A percentile compares a stretch with the other conserved stretches of the same genome.
Evolutionary conservation across 2,329 filamentous ascomycete genomes (phyloP).

Genomic region (Penicillium polonicum): DNA sequence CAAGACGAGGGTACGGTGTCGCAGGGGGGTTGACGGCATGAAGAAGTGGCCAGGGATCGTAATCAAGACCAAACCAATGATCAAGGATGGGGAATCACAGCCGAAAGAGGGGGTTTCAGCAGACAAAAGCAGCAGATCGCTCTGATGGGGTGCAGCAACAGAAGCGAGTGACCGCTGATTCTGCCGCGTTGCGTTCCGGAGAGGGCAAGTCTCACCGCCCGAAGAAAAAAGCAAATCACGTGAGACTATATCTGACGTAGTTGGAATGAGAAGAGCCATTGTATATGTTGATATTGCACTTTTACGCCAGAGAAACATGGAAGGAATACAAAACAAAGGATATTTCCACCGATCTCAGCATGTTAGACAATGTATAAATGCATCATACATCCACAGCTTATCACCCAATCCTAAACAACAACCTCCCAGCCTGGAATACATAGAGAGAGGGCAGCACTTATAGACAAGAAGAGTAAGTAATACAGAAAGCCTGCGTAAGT

Average conservation of each 20-base stretch:
- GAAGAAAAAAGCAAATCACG: constrained; percentile 23
- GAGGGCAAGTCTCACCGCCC: constrained; percentile 24
- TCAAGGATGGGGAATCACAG: constrained; percentile 16
- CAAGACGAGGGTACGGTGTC: constrained; percentile 34
- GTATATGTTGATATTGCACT: neutral
- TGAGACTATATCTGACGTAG: constrained; percentile 23
- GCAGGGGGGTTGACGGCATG: constrained; percentile 36
- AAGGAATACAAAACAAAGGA: neutral
- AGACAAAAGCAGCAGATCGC: constrained; percentile 20
- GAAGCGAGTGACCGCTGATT: constrained; percentile 27
- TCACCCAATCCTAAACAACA: neutral
- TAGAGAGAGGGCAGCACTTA: neutral
- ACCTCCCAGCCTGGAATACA: neutral
- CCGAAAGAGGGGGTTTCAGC: constrained; percentile 11
- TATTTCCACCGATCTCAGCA: neutral
- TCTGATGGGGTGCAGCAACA: constrained; percentile 28
- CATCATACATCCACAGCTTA: neutral
- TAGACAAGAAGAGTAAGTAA: neutral
- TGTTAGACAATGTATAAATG: neutral
- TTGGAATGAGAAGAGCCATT: neutral
- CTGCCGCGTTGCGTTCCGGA: constrained; percentile 22
- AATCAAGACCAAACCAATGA: constrained; percentile 14
- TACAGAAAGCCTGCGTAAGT: neutral
- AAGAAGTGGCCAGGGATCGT: constrained; percentile 20
- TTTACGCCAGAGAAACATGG: neutral